Evolutionary conservation across 129 eudicot genomes (phyloP).

Genomic region (Flaveria brownii): DNA sequence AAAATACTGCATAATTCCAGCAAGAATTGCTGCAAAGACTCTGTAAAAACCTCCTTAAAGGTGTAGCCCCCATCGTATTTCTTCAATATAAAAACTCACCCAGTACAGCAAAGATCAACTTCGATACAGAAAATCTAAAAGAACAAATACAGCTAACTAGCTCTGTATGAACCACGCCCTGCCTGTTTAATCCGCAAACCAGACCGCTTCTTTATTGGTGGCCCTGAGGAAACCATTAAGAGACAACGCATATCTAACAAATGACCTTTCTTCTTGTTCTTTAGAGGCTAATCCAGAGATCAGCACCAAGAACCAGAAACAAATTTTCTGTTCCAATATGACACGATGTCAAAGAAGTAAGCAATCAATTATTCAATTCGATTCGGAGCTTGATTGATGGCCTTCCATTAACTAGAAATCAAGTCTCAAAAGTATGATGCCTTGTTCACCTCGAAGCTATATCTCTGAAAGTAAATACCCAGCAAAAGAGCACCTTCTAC

Average conservation of each 20-base stretch:
- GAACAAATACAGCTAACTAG: conserved; percentile 58
- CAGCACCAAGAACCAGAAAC: conserved; percentile 26
- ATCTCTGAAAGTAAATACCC: not conserved
- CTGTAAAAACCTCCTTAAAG: conserved; percentile 62
- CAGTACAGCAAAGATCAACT: conserved; percentile 36
- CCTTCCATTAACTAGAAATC: conserved; percentile 23
- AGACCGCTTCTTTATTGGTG: conserved; percentile 83
- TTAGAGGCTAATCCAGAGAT: conserved; percentile 24
- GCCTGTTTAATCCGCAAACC: conserved; percentile 89
- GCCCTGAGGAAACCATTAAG: conserved; percentile 66
- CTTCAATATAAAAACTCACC: conserved; percentile 28
- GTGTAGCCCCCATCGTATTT: conserved; percentile 55
- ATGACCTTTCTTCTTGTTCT: conserved; percentile 22
- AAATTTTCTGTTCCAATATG: not conserved
- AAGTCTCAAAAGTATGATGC: not conserved
- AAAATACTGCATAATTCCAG: conserved; percentile 93
- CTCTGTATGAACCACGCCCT: conserved; percentile 87
- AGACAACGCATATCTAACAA: conserved; percentile 50
- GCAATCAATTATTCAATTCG: not conserved
- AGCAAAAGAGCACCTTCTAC: not conserved
- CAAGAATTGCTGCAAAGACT: conserved; percentile 69
- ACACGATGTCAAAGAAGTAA: conserved; percentile 17
- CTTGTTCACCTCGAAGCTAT: not conserved
- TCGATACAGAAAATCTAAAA: conserved; percentile 35
- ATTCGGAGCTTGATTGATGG: not conserved